Evolutionary conservation across 306 rosid species (phyloP).

Genomic region (Prunus kanzakura): DNA sequence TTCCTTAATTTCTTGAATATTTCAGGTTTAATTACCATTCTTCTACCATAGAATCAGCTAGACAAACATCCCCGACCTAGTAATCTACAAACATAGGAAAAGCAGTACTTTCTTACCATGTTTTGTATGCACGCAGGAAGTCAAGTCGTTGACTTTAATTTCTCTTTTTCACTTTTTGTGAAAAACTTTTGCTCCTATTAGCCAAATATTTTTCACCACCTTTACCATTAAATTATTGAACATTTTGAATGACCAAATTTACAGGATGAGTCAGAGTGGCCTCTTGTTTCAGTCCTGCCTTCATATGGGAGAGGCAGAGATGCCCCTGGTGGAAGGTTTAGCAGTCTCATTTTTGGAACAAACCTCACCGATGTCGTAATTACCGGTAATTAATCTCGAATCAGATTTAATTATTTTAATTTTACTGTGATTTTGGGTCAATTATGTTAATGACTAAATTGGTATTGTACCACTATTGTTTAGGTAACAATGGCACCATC

Average conservation of each 20-base stretch:
- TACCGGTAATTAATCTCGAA: not conserved
- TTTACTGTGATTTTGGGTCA: not conserved
- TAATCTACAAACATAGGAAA: too few species aligned
- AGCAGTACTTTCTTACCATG: too few species aligned
- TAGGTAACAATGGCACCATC: slow-evolving; percentile 74
- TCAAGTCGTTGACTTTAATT: too few species aligned
- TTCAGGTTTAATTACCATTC: too few species aligned
- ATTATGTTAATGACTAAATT: not conserved
- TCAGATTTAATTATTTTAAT: too few species aligned
- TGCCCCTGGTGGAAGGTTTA: slow-evolving; percentile 52
- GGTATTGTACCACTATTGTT: too few species aligned
- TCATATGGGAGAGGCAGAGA: slow-evolving; percentile 76
- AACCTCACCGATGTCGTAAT: slow-evolving; percentile 72
- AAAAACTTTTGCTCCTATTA: too few species aligned
- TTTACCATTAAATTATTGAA: not conserved
- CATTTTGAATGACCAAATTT: not conserved
- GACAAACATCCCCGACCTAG: too few species aligned
- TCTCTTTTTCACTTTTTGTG: too few species aligned
- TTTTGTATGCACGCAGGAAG: too few species aligned
- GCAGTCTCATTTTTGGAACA: slow-evolving; percentile 70
- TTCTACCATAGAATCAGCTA: too few species aligned
- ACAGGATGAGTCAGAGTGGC: slow-evolving; percentile 70
- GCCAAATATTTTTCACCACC: not conserved
- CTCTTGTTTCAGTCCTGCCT: slow-evolving; percentile 38
- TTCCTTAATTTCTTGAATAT: too few species aligned